Evolutionary conservation across 108 stramenopile species (phyloP), one percentile per base, ranked within the genome.

Genomic region (Nitzschia putrida): DNA sequence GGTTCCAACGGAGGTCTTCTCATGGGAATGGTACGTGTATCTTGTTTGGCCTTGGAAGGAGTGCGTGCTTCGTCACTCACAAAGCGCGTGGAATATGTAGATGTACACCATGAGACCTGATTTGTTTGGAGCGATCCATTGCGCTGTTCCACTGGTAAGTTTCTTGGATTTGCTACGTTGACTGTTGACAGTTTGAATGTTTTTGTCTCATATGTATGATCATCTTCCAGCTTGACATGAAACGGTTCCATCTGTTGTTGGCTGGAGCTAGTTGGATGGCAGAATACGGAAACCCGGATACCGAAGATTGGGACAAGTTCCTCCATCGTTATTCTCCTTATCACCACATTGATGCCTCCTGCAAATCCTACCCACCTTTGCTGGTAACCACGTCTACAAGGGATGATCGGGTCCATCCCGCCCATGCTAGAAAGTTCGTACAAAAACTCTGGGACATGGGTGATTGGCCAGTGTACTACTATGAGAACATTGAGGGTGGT

Each of bases 1-100:
- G 99, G 99, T 23, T 94, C 92, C 29, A 99, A 99, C 74, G 98
- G 98, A 14, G 99, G 99, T 2, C 73, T 98, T 34, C 74, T 98
- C 11, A 83, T 94, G 65, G 96, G 93, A 3, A 95, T 90, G 66
- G 57, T 59, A 59, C 37, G 57, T 59, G 21, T 4, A 24, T 34
- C 1, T 34, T 1, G 29, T 34, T 34, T 34, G 3, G 29, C 29
- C 29, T 1, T 4, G 29, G 29, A 34, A 34, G 29, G 4, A 34
- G n/a, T n/a, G n/a, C n/a, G n/a, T n/a, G n/a, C n/a, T n/a, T 34
- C 29, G 4, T 34, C 29, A 34, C 29, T 34, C 29, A 34, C 29
- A 34, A 34, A 3, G 29, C 29, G 29, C 29, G 4, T 34, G 29
- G 29, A 34, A 34, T 34, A 4, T 34, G 16, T 24, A 59, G 57